phyloP scores from a whole-genome alignment of 1,139 yeast genomes.

The Pichia sp. region DNA sequence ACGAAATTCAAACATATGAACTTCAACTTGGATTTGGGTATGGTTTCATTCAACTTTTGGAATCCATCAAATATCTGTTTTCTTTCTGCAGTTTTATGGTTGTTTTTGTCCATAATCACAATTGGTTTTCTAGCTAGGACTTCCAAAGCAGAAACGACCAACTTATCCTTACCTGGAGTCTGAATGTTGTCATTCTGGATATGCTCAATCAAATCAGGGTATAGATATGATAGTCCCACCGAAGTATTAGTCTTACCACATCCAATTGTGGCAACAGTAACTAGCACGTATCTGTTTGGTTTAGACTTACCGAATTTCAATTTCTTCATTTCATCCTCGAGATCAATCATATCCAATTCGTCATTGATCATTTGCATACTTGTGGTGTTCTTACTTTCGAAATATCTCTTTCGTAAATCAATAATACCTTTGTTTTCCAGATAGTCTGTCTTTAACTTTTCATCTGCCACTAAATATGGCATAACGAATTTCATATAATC shows the following conservation, averaged over 20 bases:
- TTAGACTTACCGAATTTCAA: slow-evolving; percentile 25
- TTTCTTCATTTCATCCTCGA: slow-evolving; percentile 24
- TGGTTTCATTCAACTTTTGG: slow-evolving; percentile 36
- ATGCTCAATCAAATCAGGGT: slow-evolving; percentile 61
- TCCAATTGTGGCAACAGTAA: slow-evolving; percentile 90
- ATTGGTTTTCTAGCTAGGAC: slow-evolving; percentile 39
- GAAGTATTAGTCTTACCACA: slow-evolving; percentile 94
- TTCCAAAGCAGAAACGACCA: slow-evolving; percentile 51
- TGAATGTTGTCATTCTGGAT: slow-evolving; percentile 83
- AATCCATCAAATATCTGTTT: slow-evolving; percentile 61
- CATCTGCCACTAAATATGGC: slow-evolving; percentile 49
- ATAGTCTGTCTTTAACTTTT: slow-evolving; percentile 46
- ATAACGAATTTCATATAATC: slow-evolving; percentile 68
- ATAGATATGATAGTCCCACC: slow-evolving; percentile 53
- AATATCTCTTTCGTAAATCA: slow-evolving; percentile 59
- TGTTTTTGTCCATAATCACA: slow-evolving; percentile 82
- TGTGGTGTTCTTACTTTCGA: slow-evolving; percentile 32
- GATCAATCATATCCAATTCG: slow-evolving; percentile 19
- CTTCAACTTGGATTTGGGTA: slow-evolving; percentile 38
- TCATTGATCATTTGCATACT: slow-evolving; percentile 32
- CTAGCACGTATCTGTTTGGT: slow-evolving; percentile 47
- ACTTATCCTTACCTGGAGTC: slow-evolving; percentile 46
- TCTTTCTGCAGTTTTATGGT: slow-evolving; percentile 72
- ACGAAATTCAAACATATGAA: slow-evolving; percentile 72
- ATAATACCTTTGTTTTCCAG: slow-evolving; percentile 71